Base-by-base conservation (phyloP, 2,329 filamentous ascomycete genomes). In the Diaporthe nobilis region DNA sequence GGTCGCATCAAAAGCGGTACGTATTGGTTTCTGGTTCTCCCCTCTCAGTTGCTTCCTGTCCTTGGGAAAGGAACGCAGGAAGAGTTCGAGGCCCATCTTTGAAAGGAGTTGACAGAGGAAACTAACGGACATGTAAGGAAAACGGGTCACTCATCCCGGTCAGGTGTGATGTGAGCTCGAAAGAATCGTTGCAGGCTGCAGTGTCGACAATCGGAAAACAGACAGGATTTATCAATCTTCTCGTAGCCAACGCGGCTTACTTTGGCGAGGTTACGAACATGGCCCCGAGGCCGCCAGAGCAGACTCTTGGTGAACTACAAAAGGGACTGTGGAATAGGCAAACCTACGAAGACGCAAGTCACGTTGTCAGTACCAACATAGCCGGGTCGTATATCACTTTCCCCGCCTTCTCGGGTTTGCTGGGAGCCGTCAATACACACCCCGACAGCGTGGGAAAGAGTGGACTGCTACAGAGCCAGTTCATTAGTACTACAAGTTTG, bases 381-480 rank as follows among this genome's bases (percentile, higher is more conserved):
- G 60, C 60, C 17, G 42, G 60, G 15, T 65, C 42, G 9, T 65
- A 65, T 31, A 47, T 65, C 2, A 65, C 60, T 10, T 65, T 65
- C 5, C 25, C 47, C 15, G 60, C 60, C 60, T 65, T 65, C 60
- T 22, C 34, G 15, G 25, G 25, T 12, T 22, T 65, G 25, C 25
- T 65, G 9, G 60, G 60, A 47, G 60, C 60, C 17, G 25, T 42
- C 17, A 65, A 65, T 31, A 65, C 42, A 8, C 42, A 65, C 25
- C 60, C 60, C 15, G 42, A 65, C n/a, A 65, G 60, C 25, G 42
- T 65, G 25, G 42, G 60, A 3, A 65, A 65, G 42, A 22, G 17
- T 47, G 42, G 60, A 31, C 42, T 65, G 42, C 25, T 65, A 13
- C 25, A 47, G 25, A 65, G 60, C 9, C 42, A 65, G 25, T 47